Percentiles rank a stretch among this genome's conserved stretches.
Conservation (phyloP, 2,329 filamentous ascomycete species). For the Cladorrhinum sp. region DNA sequence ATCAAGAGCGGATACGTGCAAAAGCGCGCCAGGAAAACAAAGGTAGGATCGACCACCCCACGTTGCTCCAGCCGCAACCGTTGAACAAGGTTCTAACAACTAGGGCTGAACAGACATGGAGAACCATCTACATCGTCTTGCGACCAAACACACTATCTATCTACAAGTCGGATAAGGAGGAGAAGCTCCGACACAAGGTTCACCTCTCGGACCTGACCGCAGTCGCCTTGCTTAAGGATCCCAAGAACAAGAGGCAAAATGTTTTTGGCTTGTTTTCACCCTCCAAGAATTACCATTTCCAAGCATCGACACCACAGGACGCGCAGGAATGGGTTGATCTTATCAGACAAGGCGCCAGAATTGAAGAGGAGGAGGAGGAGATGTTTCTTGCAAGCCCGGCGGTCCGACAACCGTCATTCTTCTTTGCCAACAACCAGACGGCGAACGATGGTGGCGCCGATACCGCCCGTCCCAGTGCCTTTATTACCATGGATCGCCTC, state of each 20-base stretch:
- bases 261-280: constrained; percentile 92
- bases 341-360: constrained; percentile 74
- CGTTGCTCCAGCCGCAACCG: not conserved
- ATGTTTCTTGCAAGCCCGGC: constrained; percentile 69
- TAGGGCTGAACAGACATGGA: constrained; percentile 67
- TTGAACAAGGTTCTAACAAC: constrained; percentile 7
- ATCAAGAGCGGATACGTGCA: constrained; percentile 83
- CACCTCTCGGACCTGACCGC: constrained; percentile 87
- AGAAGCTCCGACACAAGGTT: constrained; percentile 84
- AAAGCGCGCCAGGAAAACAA: constrained; percentile 90
- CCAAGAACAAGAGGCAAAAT: constrained; percentile 80
- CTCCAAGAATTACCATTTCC: constrained; percentile 86
- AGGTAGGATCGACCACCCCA: constrained; percentile 53
- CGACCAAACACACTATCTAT: constrained; percentile 86
- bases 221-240: constrained; percentile 82
- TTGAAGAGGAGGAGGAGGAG: constrained; percentile 86
- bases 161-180: constrained; percentile 89
- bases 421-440: constrained; percentile 18
- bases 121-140: constrained; percentile 82
- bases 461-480: constrained; percentile 11
- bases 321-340: constrained; percentile 82
- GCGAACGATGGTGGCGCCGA: constrained; percentile 8
- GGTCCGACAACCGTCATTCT: constrained; percentile 47
- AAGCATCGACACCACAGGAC: constrained; percentile 69
- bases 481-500: constrained; percentile 41